Evolutionary conservation across 2,329 filamentous ascomycete species (phyloP), one percentile per base, ranked within the genome.

Genomic region (Podosphaera fusca): DNA sequence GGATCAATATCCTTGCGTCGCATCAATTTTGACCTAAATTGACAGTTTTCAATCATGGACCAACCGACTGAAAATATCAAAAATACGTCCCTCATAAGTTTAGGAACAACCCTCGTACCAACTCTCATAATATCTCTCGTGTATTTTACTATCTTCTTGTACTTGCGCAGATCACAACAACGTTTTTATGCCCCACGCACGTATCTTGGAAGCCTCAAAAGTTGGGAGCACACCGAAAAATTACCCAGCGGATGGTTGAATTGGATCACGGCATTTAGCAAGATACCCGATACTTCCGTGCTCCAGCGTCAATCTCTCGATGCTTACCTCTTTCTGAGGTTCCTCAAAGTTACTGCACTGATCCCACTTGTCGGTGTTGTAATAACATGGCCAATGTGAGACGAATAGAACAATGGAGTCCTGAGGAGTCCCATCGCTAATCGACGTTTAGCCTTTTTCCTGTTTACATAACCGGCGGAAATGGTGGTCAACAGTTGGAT

Each of bases 241-340:
- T 72, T 83, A 0, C 79, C 82, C 2, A 73, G 67, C 33, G 82
- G 83, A 56, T 67, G 80, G 51, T 71, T 85, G 63, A 78, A 83
- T 63, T 88, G 84, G 84, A 69, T 87, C 58, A 70, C 70, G 8
- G 72, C 76, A 10, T 85, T 87, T 70, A 83, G 79, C 71, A 77
- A 76, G 63, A 76, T 78, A 49, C 76, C 77, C 2, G 89, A 96
- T 67, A 81, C 81, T 46, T 87, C 86, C 65, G 80, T 89, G 33
- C 78, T 96, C 30, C 86, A 92, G 65, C 87, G 95, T 71, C 87
- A 90, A 67, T 94, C 88, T 0, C 78, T 98, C 60, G 90, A 98
- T 68, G 85, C 85, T 36, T 96, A 90, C 69, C 80, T 96, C 55
- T 87, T 94, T 68, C 75, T 96, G 34, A 87, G 90, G 40, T 95